phyloP scores from a whole-genome alignment of 257 asterid genomes.

The Phtheirospermum japonicum region DNA sequence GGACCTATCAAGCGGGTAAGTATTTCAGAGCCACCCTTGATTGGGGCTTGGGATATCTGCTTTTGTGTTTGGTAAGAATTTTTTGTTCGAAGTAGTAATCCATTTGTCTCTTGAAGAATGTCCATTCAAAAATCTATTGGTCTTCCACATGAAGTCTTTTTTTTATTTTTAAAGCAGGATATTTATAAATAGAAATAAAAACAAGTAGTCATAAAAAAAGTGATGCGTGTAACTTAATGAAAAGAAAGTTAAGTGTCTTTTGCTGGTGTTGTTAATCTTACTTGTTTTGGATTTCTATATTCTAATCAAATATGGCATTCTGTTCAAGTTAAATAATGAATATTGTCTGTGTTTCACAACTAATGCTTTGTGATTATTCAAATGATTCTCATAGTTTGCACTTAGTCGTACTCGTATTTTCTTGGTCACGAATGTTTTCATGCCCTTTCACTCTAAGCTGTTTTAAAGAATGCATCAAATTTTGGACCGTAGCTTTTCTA shows the following conservation, averaged over 20 bases:
- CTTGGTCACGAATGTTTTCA: constrained; percentile 8
- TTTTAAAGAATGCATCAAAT: constrained; percentile 7
- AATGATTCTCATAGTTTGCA: constrained; percentile 3
- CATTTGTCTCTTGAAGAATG: not conserved
- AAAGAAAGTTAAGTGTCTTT: not conserved
- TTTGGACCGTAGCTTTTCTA: not conserved
- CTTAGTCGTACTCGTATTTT: not conserved
- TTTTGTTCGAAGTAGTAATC: constrained; percentile 23
- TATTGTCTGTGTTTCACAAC: not conserved
- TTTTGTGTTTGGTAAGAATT: constrained; percentile 66
- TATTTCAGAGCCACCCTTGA: constrained; percentile 50
- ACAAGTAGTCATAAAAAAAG: not conserved
- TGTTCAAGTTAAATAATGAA: not conserved
- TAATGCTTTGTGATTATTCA: constrained; percentile 4
- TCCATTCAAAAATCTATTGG: not conserved
- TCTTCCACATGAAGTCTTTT: not conserved
- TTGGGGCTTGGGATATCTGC: constrained; percentile 52
- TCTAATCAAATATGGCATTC: constrained; percentile 2
- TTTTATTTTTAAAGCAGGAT: too few species aligned
- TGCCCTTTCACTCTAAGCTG: not conserved
- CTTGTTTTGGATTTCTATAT: not conserved
- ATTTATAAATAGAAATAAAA: not conserved
- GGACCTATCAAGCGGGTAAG: constrained; percentile 96
- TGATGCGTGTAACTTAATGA: not conserved
- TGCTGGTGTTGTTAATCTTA: not conserved